A percentile compares a stretch with the other conserved stretches of the same genome.
Evolutionary conservation across 768 basidiomycete species (phyloP).

Genomic region (Mycena epipterygia): DNA sequence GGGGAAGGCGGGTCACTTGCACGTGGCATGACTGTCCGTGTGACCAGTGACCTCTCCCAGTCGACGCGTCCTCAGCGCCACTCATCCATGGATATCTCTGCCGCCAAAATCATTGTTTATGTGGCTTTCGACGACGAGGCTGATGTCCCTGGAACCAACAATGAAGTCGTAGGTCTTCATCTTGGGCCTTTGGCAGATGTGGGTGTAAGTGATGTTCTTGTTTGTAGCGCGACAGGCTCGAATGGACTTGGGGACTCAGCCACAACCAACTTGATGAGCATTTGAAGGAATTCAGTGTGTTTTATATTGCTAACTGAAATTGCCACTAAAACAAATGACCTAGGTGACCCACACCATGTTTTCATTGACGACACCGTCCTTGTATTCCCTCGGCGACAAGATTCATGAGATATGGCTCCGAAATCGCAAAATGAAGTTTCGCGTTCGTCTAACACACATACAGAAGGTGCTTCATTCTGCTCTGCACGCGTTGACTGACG

Average conservation of each 20-base stretch:
- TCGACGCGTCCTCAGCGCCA: too few relatives aligned
- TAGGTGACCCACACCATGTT: neutral
- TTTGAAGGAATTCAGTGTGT: constrained; percentile 2
- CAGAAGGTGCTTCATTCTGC: neutral
- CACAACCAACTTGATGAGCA: constrained; percentile 4
- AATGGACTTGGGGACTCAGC: constrained; percentile 20
- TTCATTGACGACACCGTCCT: neutral
- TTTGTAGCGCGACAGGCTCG: neutral
- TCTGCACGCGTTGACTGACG: neutral
- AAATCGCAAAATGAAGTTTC: neutral
- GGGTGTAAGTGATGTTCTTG: too few relatives aligned
- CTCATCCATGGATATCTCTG: too few relatives aligned
- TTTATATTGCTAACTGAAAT: neutral
- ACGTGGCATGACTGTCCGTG: too few relatives aligned
- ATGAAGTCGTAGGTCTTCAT: too few relatives aligned
- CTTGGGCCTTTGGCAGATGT: too few relatives aligned
- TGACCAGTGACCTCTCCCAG: too few relatives aligned
- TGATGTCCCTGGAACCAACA: too few relatives aligned
- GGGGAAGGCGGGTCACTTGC: too few relatives aligned
- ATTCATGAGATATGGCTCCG: neutral
- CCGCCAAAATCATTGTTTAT: too few relatives aligned
- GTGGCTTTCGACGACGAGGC: too few relatives aligned
- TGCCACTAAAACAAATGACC: neutral
- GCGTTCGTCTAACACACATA: constrained; percentile 12
- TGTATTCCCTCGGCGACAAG: neutral